Percentiles rank a stretch among this genome's conserved stretches.
phyloP scores from a whole-genome alignment of 352 stramenopile genomes.

The Globisporangium camurandrum region DNA sequence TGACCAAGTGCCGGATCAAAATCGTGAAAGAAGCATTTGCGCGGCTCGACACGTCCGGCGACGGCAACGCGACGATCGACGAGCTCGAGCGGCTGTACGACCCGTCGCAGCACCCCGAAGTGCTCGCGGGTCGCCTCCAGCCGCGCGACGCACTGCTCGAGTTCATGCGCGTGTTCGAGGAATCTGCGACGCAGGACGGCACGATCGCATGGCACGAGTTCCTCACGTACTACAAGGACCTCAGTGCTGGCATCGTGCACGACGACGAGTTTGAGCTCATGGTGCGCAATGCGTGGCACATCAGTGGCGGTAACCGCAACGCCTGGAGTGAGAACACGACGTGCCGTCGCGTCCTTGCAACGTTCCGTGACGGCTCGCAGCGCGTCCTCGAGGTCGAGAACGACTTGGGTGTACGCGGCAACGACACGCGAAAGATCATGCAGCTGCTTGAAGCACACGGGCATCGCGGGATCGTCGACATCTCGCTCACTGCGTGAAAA shows the following conservation, averaged over 20 bases:
- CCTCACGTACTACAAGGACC: conserved; percentile 87
- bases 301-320: conserved; percentile 70
- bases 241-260: conserved; percentile 65
- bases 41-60: conserved; percentile 51
- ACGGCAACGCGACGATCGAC: conserved; percentile 52
- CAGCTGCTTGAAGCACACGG: conserved; percentile 46
- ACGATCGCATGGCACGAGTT: conserved; percentile 82
- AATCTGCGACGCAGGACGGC: conserved; percentile 25
- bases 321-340: conserved; percentile 73
- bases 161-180: conserved; percentile 74
- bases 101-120: conserved; percentile 72
- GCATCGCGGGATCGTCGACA: conserved; percentile 36
- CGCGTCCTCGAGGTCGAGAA: conserved; percentile 65
- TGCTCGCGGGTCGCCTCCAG: conserved; percentile 52
- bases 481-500: conserved; percentile 28
- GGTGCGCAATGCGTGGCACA: conserved; percentile 80
- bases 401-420: conserved; percentile 42
- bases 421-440: conserved; percentile 45
- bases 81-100: conserved; percentile 76
- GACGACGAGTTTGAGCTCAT: conserved; percentile 88
- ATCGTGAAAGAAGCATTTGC: conserved; percentile 86
- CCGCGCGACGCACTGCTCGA: conserved; percentile 68
- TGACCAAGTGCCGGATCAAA: conserved; percentile 70
- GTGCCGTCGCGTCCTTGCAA: conserved; percentile 64
- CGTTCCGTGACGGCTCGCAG: conserved; percentile 59